A percentile compares a stretch with the other conserved stretches of the same genome.
Evolutionary conservation across 2,329 filamentous ascomycete genomes (phyloP).

Genomic region (Trichophyton benhamiae): DNA sequence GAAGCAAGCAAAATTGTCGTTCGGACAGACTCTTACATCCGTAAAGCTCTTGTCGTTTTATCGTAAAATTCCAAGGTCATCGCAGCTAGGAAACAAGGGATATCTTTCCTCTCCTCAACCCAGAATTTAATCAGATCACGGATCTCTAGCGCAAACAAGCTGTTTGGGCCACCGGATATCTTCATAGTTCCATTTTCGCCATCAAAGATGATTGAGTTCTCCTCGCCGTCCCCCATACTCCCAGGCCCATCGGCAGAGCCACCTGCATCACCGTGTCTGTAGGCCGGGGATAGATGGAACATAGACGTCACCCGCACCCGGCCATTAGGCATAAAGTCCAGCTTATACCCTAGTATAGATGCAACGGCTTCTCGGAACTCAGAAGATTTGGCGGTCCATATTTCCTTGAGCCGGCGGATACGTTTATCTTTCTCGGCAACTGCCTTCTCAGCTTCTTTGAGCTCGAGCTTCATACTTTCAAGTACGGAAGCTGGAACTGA

Average conservation of each 20-base stretch:
- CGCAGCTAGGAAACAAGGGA: slow-evolving; percentile 78
- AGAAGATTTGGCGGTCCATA: slow-evolving; percentile 78
- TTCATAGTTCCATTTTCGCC: slow-evolving; percentile 97
- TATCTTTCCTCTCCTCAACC: slow-evolving; percentile 86
- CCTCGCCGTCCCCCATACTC: slow-evolving; percentile 36
- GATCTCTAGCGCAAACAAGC: slow-evolving; percentile 75
- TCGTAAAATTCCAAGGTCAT: slow-evolving; percentile 91
- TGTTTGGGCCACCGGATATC: slow-evolving; percentile 78
- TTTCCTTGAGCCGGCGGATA: slow-evolving; percentile 74
- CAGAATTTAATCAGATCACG: slow-evolving; percentile 82
- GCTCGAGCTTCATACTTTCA: slow-evolving; percentile 60
- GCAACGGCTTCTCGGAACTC: slow-evolving; percentile 96
- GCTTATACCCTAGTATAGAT: slow-evolving; percentile 81
- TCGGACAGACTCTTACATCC: not conserved
- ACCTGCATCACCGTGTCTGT: slow-evolving; percentile 34
- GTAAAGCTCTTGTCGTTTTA: slow-evolving; percentile 31
- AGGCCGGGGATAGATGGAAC: slow-evolving; percentile 55
- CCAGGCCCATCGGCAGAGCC: slow-evolving; percentile 48
- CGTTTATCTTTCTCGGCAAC: slow-evolving; percentile 65
- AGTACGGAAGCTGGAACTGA: slow-evolving; percentile 67
- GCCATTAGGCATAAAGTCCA: slow-evolving; percentile 94
- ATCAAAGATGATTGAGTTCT: slow-evolving; percentile 64
- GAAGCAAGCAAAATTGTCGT: not conserved
- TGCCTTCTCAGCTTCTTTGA: slow-evolving; percentile 57
- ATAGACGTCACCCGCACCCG: slow-evolving; percentile 84